Conservation (phyloP, 129 eudicot genomes). For the Gnaphalium uliginosum region DNA sequence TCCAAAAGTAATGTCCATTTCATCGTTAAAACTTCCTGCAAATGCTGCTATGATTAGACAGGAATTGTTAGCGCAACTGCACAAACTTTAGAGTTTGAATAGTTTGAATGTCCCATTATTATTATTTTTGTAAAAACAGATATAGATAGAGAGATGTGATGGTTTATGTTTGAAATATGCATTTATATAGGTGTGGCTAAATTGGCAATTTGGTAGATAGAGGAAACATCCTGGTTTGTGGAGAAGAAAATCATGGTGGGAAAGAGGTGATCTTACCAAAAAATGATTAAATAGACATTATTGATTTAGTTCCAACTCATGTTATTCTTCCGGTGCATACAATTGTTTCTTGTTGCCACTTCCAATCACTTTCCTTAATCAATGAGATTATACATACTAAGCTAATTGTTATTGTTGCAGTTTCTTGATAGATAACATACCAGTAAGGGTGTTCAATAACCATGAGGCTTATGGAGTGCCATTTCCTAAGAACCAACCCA, state of each 20-base stretch:
- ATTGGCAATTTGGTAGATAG: not conserved
- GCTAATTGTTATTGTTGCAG: no score
- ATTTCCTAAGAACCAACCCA: no score
- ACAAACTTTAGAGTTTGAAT: not conserved
- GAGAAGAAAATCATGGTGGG: not conserved
- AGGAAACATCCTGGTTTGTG: not conserved
- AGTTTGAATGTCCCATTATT: not conserved
- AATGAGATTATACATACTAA: not conserved
- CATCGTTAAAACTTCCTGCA: not conserved
- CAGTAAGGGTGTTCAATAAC: no score
- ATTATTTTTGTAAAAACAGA: not conserved
- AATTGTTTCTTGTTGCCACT: not conserved
- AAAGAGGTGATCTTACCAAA: not conserved
- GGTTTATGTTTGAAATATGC: not conserved
- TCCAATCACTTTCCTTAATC: not conserved
- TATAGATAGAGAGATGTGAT: not conserved
- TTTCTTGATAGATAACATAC: no score
- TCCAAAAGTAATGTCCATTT: not conserved
- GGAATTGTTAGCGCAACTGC: not conserved
- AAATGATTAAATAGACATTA: not conserved
- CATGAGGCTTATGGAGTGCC: no score
- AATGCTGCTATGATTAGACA: not conserved
- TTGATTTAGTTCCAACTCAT: not conserved
- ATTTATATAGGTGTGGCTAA: not conserved
- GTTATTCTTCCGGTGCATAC: not conserved